Evolutionary conservation across 2,329 filamentous ascomycete genomes (phyloP), one percentile per base, ranked within the genome.

Genomic region (Nemania sp.): DNA sequence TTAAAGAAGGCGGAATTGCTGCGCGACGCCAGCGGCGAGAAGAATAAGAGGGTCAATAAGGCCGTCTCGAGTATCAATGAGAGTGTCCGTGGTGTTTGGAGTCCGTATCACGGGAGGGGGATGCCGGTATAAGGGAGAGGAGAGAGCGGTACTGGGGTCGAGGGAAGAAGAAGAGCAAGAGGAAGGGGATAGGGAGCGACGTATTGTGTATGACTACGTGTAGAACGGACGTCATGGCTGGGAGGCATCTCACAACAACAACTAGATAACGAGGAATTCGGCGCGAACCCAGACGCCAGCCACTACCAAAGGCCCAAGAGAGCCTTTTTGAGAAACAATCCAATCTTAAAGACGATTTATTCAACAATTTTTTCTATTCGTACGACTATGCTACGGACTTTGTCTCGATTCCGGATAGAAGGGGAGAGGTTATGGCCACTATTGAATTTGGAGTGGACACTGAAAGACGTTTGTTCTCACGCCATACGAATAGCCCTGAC

Each of bases 1-100:
- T 70, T 92, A 50, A 80, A 90, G 68, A 97, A 97, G 79, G 86
- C 81, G 0, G 80, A 89, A 69, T 72, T 91, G 56, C 70, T 94
- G 65, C 80, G 88, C 55, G 84, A 91, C 70, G 83, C 87, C 19
- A 91, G 81, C 63, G 90, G 90, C 54, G 87, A 90, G 73, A 90
- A 88, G 79, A 72, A 89, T 66, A 83, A 76, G 75, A 78, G 72
- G 64, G 77, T 80, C 54, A 83, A 77, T 69, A 88, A 86, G 74
- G 80, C 85, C 8, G 82, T 88, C 45, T 78, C 75, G 59, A 86
- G 83, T 71, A 79, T 80, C 68, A 86, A 81, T 68, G 75, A 81
- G 60, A 86, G 83, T 73, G 84, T 89, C 47, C 80, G 86, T 77
- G 86, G 86, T 61, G 75, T 89, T 57, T 89, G 86, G 85, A 86